phyloP scores from a whole-genome alignment of 2,329 filamentous ascomycete species.

The Cordyceps tenuipes region DNA sequence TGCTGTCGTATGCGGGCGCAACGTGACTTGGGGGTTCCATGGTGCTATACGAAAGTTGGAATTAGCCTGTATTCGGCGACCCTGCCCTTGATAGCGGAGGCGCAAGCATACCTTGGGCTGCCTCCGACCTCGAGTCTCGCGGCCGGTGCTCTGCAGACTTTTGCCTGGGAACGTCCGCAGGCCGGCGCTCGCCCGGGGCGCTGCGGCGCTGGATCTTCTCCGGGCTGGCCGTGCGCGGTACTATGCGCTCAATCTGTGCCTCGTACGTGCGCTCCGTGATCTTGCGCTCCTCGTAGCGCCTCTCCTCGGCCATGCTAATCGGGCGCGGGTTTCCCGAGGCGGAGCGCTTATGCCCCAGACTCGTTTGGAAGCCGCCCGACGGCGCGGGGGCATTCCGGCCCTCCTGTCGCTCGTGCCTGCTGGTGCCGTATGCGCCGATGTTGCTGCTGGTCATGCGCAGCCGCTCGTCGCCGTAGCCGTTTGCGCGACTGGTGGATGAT shows the following conservation, averaged over 20 bases:
- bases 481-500: constrained; percentile 32
- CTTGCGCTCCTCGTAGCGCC: constrained; percentile 43
- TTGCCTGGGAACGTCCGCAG: constrained; percentile 29
- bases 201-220: constrained; percentile 41
- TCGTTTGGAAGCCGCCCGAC: constrained; percentile 26
- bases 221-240: constrained; percentile 52
- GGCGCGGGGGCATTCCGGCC: constrained; percentile 20
- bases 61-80: constrained; percentile 19
- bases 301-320: constrained; percentile 35
- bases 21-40: constrained; percentile 74
- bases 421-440: constrained; percentile 20
- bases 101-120: constrained; percentile 38
- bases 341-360: constrained; percentile 46
- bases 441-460: constrained; percentile 29
- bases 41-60: constrained; percentile 26
- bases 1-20: constrained; percentile 58
- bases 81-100: background rate
- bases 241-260: constrained; percentile 55
- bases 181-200: constrained; percentile 28
- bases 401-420: constrained; percentile 26
- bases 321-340: constrained; percentile 49
- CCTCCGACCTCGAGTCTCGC: constrained; percentile 39
- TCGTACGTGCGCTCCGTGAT: constrained; percentile 47
- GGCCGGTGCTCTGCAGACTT: constrained; percentile 36
- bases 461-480: constrained; percentile 27